Conservation (phyloP, 371 early-diverging fungal species). For the Syncephalastrum monosporum region DNA sequence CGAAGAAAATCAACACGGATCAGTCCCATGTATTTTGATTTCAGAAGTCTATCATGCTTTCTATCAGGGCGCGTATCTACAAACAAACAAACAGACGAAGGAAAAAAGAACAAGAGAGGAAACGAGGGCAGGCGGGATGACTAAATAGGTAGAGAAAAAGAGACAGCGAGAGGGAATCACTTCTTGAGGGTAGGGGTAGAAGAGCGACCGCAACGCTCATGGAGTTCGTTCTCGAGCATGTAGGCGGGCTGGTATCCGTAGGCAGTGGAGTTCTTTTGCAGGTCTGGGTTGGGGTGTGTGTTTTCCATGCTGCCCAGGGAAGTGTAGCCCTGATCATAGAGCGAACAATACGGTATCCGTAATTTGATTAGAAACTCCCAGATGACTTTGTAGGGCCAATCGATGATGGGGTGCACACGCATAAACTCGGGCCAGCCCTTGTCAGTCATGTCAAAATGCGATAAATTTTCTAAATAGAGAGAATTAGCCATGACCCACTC, state of each 20-base stretch:
- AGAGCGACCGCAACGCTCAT: constrained; percentile 76
- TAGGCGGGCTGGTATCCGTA: constrained; percentile 75
- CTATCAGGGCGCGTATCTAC: too few relatives aligned
- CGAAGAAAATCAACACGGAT: too few relatives aligned
- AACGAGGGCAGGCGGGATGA: too few relatives aligned
- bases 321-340: constrained; percentile 96
- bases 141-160: too few relatives aligned
- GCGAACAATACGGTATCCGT: constrained; percentile 83
- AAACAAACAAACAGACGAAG: too few relatives aligned
- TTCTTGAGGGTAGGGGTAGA: constrained; percentile 9
- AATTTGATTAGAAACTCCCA: constrained; percentile 78
- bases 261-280: constrained; percentile 29
- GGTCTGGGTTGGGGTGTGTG: constrained; percentile 83
- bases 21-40: too few relatives aligned
- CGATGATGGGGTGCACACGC: constrained; percentile 91
- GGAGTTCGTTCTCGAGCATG: constrained; percentile 60
- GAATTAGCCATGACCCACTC: not conserved
- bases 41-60: too few relatives aligned
- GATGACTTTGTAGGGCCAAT: constrained; percentile 86
- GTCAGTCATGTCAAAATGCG: constrained; percentile 78
- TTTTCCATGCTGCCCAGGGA: constrained; percentile 87
- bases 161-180: too few relatives aligned
- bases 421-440: constrained; percentile 90
- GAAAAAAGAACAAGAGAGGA: too few relatives aligned
- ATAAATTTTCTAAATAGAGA: constrained; percentile 53